Percentiles rank a stretch among this genome's conserved stretches.
Conservation (phyloP, 345 rosid genomes). For the Eucalyptus camaldulensis region DNA sequence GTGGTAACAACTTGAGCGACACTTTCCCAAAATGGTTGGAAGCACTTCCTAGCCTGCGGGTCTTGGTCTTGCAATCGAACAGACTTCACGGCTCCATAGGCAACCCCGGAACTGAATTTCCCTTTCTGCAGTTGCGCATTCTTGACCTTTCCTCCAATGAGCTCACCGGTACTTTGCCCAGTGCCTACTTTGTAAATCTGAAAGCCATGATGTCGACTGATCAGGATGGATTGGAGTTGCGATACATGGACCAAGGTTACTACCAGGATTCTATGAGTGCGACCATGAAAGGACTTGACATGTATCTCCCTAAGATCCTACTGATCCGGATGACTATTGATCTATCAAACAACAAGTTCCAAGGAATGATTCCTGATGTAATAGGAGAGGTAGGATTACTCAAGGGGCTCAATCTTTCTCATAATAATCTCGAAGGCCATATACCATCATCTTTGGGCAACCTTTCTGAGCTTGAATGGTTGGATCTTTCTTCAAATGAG, state of each 20-base stretch:
- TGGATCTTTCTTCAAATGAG: background rate
- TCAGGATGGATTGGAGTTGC: background rate
- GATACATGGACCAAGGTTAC: background rate
- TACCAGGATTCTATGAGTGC: no score
- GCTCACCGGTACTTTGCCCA: no score
- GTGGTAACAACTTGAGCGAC: no score
- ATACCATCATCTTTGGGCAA: background rate
- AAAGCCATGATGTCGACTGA: no score
- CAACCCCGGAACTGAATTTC: background rate
- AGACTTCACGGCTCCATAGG: background rate
- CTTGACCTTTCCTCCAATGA: conserved; percentile 5
- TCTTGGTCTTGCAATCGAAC: background rate
- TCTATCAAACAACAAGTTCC: background rate
- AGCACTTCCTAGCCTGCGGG: background rate
- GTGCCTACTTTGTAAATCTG: background rate
- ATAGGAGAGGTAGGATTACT: background rate
- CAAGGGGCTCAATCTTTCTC: background rate
- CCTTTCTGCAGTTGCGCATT: conserved; percentile 1
- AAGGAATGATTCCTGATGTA: background rate
- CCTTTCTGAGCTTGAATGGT: background rate
- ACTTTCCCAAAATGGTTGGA: background rate
- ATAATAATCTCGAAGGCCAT: background rate
- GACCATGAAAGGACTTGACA: background rate
- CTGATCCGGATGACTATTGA: background rate
- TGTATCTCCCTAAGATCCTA: background rate